A percentile compares a stretch with the other conserved stretches of the same genome.
phyloP scores from a whole-genome alignment of 2,329 filamentous ascomycete species.

The Chalara sp. region DNA sequence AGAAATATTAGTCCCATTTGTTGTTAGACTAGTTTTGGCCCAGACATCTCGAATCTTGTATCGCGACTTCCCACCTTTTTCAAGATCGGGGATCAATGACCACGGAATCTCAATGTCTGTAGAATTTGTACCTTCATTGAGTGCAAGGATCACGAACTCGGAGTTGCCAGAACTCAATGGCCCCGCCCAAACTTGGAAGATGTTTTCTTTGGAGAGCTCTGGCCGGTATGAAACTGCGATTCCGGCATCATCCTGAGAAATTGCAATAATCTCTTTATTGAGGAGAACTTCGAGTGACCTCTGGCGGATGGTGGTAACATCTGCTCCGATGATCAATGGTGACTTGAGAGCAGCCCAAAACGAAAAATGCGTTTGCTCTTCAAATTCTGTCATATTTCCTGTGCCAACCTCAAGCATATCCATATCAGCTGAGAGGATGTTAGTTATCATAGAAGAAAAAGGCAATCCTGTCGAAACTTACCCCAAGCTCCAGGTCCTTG shows the following conservation, averaged over 20 bases:
- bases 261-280: slow-evolving; percentile 29
- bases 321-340: slow-evolving; percentile 36
- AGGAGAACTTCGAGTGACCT: slow-evolving; percentile 26
- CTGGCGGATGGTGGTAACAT: slow-evolving; percentile 25
- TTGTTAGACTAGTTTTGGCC: too few relatives aligned
- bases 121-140: slow-evolving; percentile 2
- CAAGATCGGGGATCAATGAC: neutral
- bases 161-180: slow-evolving; percentile 2
- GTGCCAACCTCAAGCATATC: slow-evolving; percentile 37
- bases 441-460: neutral
- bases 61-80: too few relatives aligned
- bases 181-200: slow-evolving; percentile 25
- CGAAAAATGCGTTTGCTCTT: slow-evolving; percentile 37
- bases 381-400: slow-evolving; percentile 28
- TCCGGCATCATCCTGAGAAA: slow-evolving; percentile 29
- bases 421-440: slow-evolving; percentile 23
- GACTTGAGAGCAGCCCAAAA: slow-evolving; percentile 41
- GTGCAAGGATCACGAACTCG: slow-evolving; percentile 8
- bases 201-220: slow-evolving; percentile 18
- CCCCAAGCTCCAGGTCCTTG: slow-evolving; percentile 24
- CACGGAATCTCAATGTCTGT: slow-evolving; percentile 9
- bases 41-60: too few relatives aligned
- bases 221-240: slow-evolving; percentile 20
- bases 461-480: slow-evolving; percentile 9
- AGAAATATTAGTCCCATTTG: too few relatives aligned